phyloP scores from a whole-genome alignment of 768 basidiomycete genomes.

The Amanita polypyramis region DNA sequence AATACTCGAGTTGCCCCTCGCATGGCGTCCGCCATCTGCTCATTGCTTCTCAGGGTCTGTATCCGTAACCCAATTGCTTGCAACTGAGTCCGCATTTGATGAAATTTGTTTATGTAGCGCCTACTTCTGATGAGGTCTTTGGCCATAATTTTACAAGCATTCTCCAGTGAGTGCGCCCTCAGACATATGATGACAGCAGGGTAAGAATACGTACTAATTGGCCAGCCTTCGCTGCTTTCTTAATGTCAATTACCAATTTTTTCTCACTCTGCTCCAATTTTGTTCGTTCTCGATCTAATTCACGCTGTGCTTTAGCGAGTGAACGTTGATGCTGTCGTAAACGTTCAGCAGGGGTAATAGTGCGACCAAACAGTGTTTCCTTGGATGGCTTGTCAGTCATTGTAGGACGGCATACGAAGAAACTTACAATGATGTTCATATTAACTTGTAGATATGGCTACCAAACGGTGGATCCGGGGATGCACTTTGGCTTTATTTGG shows the following conservation, averaged over 20 bases:
- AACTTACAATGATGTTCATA: conserved; percentile 74
- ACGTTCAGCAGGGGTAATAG: conserved; percentile 92
- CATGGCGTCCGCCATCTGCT: conserved; percentile 99
- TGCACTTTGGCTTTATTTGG: no score
- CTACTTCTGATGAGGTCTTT: conserved; percentile 96
- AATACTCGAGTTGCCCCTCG: conserved; percentile 89
- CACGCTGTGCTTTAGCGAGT: conserved; percentile 93
- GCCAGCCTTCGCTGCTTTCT: conserved; percentile 90
- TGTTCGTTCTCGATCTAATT: conserved; percentile 89
- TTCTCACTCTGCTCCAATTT: conserved; percentile 97
- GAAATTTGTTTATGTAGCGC: conserved; percentile 94
- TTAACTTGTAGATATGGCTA: no score
- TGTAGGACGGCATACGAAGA: background rate
- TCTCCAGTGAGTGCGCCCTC: conserved; percentile 37
- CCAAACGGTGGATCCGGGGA: no score
- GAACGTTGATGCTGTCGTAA: conserved; percentile 95
- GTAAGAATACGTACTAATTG: conserved; percentile 59
- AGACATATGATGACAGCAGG: background rate
- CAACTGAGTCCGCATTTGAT: conserved; percentile 96
- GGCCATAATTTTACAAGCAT: conserved; percentile 98
- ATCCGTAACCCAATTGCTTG: conserved; percentile 93
- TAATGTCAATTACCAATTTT: conserved; percentile 92
- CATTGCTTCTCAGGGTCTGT: conserved; percentile 93
- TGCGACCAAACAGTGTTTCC: conserved; percentile 94
- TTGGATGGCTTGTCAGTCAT: conserved; percentile 19